A percentile compares a stretch with the other conserved stretches of the same genome.
phyloP scores from a whole-genome alignment of 1,284 basidiomycete species.

The Trichosporon ovoides region DNA sequence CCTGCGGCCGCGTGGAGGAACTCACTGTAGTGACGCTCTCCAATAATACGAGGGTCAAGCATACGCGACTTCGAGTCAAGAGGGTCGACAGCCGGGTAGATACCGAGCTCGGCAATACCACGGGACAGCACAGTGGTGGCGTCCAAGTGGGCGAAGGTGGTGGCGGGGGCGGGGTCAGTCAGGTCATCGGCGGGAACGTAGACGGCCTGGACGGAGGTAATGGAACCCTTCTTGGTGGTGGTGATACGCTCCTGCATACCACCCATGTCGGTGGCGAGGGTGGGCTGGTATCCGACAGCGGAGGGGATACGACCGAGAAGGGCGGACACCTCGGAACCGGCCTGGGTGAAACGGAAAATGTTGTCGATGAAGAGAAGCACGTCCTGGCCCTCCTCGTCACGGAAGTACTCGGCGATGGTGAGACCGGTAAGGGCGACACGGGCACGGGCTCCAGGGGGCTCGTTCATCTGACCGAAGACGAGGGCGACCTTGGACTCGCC shows the following conservation, averaged over 20 bases:
- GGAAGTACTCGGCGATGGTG: conserved; percentile 99
- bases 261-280: conserved; percentile 99
- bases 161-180: conserved; percentile 98
- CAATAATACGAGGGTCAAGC: conserved; percentile 96
- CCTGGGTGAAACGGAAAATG: conserved; percentile 99
- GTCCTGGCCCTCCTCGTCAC: conserved; percentile 99
- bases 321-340: conserved; percentile 99
- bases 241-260: conserved; percentile 99
- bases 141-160: conserved; percentile 99
- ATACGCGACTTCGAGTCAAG: conserved; percentile 99
- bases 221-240: conserved; percentile 99
- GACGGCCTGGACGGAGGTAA: conserved; percentile 98
- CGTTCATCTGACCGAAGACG: conserved; percentile 99
- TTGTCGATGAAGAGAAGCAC: conserved; percentile 99
- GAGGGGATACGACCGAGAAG: conserved; percentile 99
- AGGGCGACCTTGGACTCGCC: conserved; percentile 99
- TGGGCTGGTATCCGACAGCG: conserved; percentile 99
- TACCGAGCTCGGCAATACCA: conserved; percentile 98
- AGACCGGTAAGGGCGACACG: conserved; percentile 98
- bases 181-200: conserved; percentile 99
- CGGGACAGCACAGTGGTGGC: conserved; percentile 98
- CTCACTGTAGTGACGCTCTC: conserved; percentile 75
- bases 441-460: conserved; percentile 99
- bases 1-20: too few relatives aligned
- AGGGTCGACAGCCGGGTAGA: conserved; percentile 99